Evolutionary conservation across 306 rosid species (phyloP).

Genomic region (Trifolium fragiferum): DNA sequence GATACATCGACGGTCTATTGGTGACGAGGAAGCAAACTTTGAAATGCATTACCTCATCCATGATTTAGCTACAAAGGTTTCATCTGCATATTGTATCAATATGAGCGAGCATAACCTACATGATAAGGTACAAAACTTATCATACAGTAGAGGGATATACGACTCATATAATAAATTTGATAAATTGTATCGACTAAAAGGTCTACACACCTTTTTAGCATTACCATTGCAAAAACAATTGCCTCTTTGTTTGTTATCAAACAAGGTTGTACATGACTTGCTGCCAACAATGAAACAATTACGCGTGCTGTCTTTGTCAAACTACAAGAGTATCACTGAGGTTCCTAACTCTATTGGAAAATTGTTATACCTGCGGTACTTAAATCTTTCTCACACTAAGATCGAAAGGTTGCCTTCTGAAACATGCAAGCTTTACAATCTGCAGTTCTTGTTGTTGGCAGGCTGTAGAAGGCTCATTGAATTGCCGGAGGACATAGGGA

Average conservation of each 20-base stretch:
- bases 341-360: neutral
- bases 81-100: neutral
- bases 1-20: neutral
- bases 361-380: neutral
- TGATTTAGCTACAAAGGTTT: slow-evolving; percentile 38
- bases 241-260: neutral
- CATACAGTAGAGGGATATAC: neutral
- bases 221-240: neutral
- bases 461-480: neutral
- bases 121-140: slow-evolving; percentile 24
- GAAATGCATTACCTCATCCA: slow-evolving; percentile 33
- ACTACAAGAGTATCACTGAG: neutral
- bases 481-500: neutral
- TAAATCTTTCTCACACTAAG: neutral
- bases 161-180: slow-evolving; percentile 16
- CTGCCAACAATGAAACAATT: neutral
- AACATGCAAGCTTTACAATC: neutral
- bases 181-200: neutral
- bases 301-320: slow-evolving; percentile 25
- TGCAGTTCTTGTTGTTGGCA: slow-evolving; percentile 36
- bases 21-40: neutral
- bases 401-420: neutral
- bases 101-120: neutral
- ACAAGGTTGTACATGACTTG: neutral
- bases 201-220: neutral